phyloP scores from a whole-genome alignment of 768 basidiomycete species.

The Suillus subaureus region DNA sequence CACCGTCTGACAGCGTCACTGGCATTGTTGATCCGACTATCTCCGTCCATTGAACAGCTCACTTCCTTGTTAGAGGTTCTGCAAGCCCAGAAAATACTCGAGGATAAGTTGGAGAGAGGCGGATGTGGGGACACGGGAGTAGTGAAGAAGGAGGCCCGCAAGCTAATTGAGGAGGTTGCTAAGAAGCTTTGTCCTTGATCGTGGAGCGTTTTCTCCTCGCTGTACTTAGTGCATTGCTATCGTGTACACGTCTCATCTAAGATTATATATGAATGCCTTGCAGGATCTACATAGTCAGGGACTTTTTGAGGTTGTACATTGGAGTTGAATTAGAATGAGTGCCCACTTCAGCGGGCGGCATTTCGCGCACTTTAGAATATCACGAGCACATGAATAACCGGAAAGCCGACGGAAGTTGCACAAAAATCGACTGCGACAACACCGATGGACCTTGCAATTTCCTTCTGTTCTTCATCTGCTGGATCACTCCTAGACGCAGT shows the following conservation, averaged over 20 bases:
- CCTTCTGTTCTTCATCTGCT: constrained; percentile 4
- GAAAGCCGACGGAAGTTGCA: constrained; percentile 10
- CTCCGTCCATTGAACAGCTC: constrained; percentile 67
- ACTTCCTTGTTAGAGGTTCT: constrained; percentile 69
- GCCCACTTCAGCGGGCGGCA: neutral
- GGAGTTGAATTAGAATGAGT: neutral
- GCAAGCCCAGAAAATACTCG: constrained; percentile 56
- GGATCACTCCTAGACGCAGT: constrained; percentile 1
- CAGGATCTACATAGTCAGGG: neutral
- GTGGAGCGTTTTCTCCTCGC: neutral
- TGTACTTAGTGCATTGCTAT: neutral
- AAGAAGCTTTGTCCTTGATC: constrained; percentile 38
- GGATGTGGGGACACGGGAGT: constrained; percentile 53
- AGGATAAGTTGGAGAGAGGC: constrained; percentile 56
- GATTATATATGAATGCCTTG: neutral
- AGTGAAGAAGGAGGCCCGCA: constrained; percentile 66
- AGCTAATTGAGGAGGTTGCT: constrained; percentile 66
- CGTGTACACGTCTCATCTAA: neutral
- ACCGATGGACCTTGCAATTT: neutral
- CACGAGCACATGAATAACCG: constrained; percentile 11
- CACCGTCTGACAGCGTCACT: constrained; percentile 83
- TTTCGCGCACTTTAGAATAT: neutral
- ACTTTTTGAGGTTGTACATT: neutral
- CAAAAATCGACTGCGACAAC: constrained; percentile 7
- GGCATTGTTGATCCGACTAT: constrained; percentile 73